Evolutionary conservation across 805 yeast genomes (phyloP), one percentile per base, ranked within the genome.

Genomic region (Blastobotrys peoriensis): DNA sequence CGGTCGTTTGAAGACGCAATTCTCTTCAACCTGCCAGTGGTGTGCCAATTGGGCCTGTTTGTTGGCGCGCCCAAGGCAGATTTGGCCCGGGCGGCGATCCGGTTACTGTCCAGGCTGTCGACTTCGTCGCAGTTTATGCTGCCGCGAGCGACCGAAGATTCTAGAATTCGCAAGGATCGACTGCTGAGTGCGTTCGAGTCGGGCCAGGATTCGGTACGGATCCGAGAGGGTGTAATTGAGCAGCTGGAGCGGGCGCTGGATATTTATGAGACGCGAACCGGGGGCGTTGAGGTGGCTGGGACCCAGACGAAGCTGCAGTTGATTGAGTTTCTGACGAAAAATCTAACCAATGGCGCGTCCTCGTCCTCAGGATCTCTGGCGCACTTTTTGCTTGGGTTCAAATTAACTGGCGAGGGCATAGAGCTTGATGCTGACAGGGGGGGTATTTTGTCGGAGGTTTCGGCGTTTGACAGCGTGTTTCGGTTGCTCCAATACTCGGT

Each of bases 341-440:
- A 78, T 48, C 63, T 86, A 40, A 60, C 20, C 15, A 28, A 21
- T 20, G 37, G 68, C 1, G 8, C 30, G 8, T 8, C 10, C 30
- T 49, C 66, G 1, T 64, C 67, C 5, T 64, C 70, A 0, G 65
- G 65, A 8, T 72, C 81, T 0, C 71, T 83, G 1, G 67, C 91
- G 1, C 97, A 88, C 58, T 81, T 82, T 53, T 60, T 91, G 5
- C 69, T 91, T 1, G 98, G 98, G 0, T 87, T 80, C 61, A 79
- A 76, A 35, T 64, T 73, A 30, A 62, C 65, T 1, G 75, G 72
- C 41, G 68, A 73, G n/a, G 64, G 79, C 17, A 60, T 80, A n/a
- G 78, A 79, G 2, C 50, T 61, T 2, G 69, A 71, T 13, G 49
- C 58, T 3, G 59, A 68, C 0, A 58, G 65, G 1, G 78, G 86